Conservation (phyloP, 2,329 filamentous ascomycete species). For the Drechslera avenae region DNA sequence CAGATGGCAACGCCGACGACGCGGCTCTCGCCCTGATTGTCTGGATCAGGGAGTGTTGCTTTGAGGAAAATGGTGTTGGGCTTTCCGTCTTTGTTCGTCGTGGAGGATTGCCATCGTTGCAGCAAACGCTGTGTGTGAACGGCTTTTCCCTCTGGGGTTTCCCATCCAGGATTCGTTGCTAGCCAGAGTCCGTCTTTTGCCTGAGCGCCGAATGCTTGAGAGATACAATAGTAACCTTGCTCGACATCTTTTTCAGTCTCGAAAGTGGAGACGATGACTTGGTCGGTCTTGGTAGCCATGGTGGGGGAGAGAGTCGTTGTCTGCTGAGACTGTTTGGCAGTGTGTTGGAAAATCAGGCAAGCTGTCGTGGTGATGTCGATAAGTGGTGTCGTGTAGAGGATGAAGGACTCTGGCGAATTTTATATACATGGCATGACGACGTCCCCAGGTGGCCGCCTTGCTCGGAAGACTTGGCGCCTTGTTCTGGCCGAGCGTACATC, state of each 20-base stretch:
- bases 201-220: slow-evolving; percentile 58
- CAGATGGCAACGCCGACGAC: slow-evolving; percentile 63
- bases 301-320: background rate
- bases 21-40: slow-evolving; percentile 23
- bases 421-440: background rate
- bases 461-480: no score
- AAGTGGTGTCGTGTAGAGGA: no score
- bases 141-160: slow-evolving; percentile 54
- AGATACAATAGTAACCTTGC: slow-evolving; percentile 40
- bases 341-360: background rate
- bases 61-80: slow-evolving; percentile 61
- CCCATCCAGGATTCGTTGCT: slow-evolving; percentile 61
- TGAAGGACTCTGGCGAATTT: no score
- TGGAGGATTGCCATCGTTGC: slow-evolving; percentile 51
- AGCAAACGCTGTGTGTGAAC: slow-evolving; percentile 48
- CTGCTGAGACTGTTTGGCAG: background rate
- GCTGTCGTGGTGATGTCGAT: background rate
- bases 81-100: slow-evolving; percentile 52
- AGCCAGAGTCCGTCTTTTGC: slow-evolving; percentile 58
- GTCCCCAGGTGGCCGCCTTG: background rate
- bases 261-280: slow-evolving; percentile 24
- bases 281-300: slow-evolving; percentile 20
- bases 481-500: no score
- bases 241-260: slow-evolving; percentile 31
- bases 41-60: slow-evolving; percentile 53